A percentile compares a stretch with the other conserved stretches of the same genome.
Evolutionary conservation across 2,329 filamentous ascomycete species (phyloP).

Genomic region (Colletotrichum australisinense): DNA sequence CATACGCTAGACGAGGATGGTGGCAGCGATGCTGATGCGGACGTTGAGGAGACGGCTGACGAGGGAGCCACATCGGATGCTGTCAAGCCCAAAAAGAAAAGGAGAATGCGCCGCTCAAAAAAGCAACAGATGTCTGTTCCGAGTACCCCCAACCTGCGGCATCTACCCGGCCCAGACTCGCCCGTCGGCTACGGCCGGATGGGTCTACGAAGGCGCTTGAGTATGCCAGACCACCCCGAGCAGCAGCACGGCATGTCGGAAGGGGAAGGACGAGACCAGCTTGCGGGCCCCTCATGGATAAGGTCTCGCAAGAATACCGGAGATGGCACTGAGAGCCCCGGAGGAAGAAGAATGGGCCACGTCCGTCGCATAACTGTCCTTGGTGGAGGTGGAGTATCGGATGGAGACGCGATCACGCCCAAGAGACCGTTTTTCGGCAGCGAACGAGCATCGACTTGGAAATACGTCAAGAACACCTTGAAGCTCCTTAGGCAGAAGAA

Average conservation of each 20-base stretch:
- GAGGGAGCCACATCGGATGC: conserved; percentile 68
- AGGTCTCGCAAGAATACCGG: conserved; percentile 54
- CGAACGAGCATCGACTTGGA: conserved; percentile 84
- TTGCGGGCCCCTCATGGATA: conserved; percentile 67
- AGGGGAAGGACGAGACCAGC: conserved; percentile 76
- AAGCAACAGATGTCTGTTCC: conserved; percentile 68
- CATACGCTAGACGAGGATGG: conserved; percentile 63
- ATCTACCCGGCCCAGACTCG: conserved; percentile 54
- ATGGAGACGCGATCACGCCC: conserved; percentile 69
- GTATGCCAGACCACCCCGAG: conserved; percentile 70
- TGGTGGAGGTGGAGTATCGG: conserved; percentile 72
- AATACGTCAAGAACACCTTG: conserved; percentile 89
- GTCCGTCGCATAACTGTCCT: conserved; percentile 75
- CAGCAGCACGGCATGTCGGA: conserved; percentile 77
- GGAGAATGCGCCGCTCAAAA: conserved; percentile 59
- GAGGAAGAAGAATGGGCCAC: conserved; percentile 68
- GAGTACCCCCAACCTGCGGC: conserved; percentile 67
- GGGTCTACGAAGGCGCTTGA: conserved; percentile 72
- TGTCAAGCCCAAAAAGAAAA: conserved; percentile 70
- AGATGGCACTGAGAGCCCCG: conserved; percentile 59
- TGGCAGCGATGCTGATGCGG: conserved; percentile 79
- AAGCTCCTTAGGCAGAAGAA: conserved; percentile 84
- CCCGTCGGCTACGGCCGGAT: conserved; percentile 57
- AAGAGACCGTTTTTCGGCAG: conserved; percentile 68
- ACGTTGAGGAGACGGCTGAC: conserved; percentile 88